Percentiles rank a stretch among this genome's conserved stretches.
Conservation (phyloP, 805 yeast species). For the Saccharomycopsis fermentans region DNA sequence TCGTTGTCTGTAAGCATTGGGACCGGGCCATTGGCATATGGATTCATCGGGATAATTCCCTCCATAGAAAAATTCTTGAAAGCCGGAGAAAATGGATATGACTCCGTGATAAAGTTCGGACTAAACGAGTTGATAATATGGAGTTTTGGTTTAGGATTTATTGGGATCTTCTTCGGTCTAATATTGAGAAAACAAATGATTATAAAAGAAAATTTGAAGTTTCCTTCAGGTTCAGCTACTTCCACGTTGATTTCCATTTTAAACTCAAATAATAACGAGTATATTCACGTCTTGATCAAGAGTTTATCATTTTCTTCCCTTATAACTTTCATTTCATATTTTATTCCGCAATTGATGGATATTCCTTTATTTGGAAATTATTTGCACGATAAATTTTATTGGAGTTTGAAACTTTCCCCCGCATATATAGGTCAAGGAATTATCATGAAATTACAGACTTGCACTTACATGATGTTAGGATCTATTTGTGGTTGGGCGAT, state of each 20-base stretch:
- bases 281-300: slow-evolving; percentile 7
- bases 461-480: slow-evolving; percentile 84
- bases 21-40: slow-evolving; percentile 93
- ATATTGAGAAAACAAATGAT: slow-evolving; percentile 81
- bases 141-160: slow-evolving; percentile 82
- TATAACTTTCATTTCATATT: slow-evolving; percentile 65
- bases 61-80: slow-evolving; percentile 87
- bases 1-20: slow-evolving; percentile 95
- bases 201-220: slow-evolving; percentile 76
- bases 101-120: slow-evolving; percentile 28
- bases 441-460: slow-evolving; percentile 92
- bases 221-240: slow-evolving; percentile 94
- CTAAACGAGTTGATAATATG: slow-evolving; percentile 57
- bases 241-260: slow-evolving; percentile 85
- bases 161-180: slow-evolving; percentile 93
- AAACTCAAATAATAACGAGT: slow-evolving; percentile 44
- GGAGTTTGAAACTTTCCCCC: slow-evolving; percentile 94
- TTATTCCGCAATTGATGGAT: slow-evolving; percentile 55
- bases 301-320: slow-evolving; percentile 42
- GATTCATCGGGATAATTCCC: slow-evolving; percentile 90
- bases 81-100: slow-evolving; percentile 63
- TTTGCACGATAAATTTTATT: slow-evolving; percentile 54
- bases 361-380: slow-evolving; percentile 68
- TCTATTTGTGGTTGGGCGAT: slow-evolving; percentile 87
- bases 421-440: slow-evolving; percentile 97